These are phyloP conservation scores for Aquilaria agallochum DNA, from an alignment of 441 rosid species.

Conservation along the genomic window DNA sequence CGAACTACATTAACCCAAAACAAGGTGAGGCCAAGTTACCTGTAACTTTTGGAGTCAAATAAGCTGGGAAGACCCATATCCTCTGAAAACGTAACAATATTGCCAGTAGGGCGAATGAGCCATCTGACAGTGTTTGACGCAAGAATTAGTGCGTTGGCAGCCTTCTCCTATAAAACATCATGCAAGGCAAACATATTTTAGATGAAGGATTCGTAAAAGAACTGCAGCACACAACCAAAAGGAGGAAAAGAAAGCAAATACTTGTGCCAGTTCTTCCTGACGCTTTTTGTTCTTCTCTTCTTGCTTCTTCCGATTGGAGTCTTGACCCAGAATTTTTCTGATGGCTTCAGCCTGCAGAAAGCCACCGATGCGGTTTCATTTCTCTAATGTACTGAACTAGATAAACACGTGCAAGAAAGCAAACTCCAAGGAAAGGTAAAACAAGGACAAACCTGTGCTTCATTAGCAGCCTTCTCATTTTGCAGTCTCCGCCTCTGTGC, in stretches of 20 bases:
- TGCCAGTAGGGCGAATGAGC: conserved; percentile 70
- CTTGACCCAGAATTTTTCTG: conserved; percentile 93
- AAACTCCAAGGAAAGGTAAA: conserved; percentile 7
- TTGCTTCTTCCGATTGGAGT: conserved; percentile 85
- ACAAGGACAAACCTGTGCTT: conserved; percentile 63
- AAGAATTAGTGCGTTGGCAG: conserved; percentile 51
- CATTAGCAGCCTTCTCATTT: conserved; percentile 87
- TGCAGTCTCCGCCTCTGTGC: conserved; percentile 89
- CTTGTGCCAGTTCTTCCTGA: conserved; percentile 85
- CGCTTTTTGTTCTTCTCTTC: conserved; percentile 80
- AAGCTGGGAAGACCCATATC: conserved; percentile 77
- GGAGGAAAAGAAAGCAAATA: conserved; percentile 14
- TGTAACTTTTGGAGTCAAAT: conserved; percentile 46
- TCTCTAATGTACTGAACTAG: background rate
- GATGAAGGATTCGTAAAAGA: background rate
- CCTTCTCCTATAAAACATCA: conserved; percentile 60
- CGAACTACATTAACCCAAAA: conserved; percentile 1
- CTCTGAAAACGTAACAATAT: conserved; percentile 68
- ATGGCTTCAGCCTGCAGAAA: conserved; percentile 79
- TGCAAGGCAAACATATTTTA: conserved; percentile 4
- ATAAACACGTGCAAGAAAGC: background rate
- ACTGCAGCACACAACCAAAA: background rate
- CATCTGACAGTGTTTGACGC: conserved; percentile 54
- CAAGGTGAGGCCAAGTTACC: conserved; percentile 28
- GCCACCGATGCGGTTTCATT: conserved; percentile 1